Evolutionary conservation across 331 rosid species (phyloP), one percentile per base, ranked within the genome.

Genomic region (Arachis monticola): DNA sequence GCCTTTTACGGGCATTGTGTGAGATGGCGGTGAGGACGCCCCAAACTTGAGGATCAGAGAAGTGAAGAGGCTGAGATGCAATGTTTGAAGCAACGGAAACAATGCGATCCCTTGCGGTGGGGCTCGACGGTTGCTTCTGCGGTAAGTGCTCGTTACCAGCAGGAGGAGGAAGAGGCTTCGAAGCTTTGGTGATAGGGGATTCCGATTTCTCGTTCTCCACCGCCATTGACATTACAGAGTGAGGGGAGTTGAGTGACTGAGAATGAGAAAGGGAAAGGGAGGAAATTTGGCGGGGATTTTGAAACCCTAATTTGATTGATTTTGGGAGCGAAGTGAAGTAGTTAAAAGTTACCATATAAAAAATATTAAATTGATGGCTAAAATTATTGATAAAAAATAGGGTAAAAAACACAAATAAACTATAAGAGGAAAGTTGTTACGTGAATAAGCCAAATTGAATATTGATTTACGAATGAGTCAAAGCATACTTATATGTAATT

Each of bases 11-110:
- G 63, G 97, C 93, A 48, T 81, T 85, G 83, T 46, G 53, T 83
- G 99, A 92, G 35, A 95, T 95, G 71, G 96, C 99, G 2, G 99
- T 95, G 72, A 95, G 95, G 74, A 92, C 96, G 1, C 93, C 99
- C 99, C 97, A 95, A 60, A 88, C 97, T 8, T 62, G 59, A 53
- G 96, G 88, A 72, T 85, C 93, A n/a, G 80, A 84, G 67, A 78
- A 74, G 62, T 88, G 96, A 60, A 92, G 92, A 52, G 97, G 85
- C 74, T 86, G 92, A 47, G 97, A 81, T 17, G 97, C 88, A 51
- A 87, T 75, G 35, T 88, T 92, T 76, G 96, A 80, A 69, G 97
- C 97, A 22, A 85, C 84, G 5, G 91, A 85, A 12, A 83, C 48
- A 47, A 92, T 78, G 87, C 83, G 85, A 12, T 85, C 92, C 80